Conservation (phyloP, 2,329 filamentous ascomycete species). For the Chaetomium olivaceum region DNA sequence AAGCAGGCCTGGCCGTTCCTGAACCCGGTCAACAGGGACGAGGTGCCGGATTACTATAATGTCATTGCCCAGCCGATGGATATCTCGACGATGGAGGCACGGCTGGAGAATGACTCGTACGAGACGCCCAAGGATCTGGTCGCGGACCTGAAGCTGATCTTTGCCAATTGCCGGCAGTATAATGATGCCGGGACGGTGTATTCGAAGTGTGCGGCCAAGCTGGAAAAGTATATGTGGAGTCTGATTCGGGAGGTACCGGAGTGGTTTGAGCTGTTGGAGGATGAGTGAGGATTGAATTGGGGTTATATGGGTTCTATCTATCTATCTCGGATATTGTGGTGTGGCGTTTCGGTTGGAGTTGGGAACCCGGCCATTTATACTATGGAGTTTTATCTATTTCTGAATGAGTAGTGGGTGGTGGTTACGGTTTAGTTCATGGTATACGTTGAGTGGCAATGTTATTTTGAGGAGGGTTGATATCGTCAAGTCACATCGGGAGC, state of each 20-base stretch:
- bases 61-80: slow-evolving; percentile 99
- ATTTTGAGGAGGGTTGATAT: neutral
- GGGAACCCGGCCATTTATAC: no score
- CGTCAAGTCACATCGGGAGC: neutral
- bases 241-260: slow-evolving; percentile 89
- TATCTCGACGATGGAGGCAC: slow-evolving; percentile 88
- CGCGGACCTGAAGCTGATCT: slow-evolving; percentile 82
- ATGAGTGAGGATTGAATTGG: slow-evolving; percentile 9
- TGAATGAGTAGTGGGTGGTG: neutral
- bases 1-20: slow-evolving; percentile 92
- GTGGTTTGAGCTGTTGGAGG: slow-evolving; percentile 57
- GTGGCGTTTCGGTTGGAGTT: no score
- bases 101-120: slow-evolving; percentile 89
- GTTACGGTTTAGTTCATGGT: neutral
- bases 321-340: no score
- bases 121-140: slow-evolving; percentile 86
- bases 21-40: slow-evolving; percentile 87
- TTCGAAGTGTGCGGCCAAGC: slow-evolving; percentile 87
- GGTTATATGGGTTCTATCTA: no score
- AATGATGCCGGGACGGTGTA: slow-evolving; percentile 95
- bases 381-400: neutral
- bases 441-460: neutral
- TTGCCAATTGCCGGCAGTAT: slow-evolving; percentile 91
- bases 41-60: slow-evolving; percentile 96
- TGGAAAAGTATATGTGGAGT: slow-evolving; percentile 93